Evolutionary conservation across 805 yeast genomes (phyloP).

Genomic region (Saturnispora besseyi): DNA sequence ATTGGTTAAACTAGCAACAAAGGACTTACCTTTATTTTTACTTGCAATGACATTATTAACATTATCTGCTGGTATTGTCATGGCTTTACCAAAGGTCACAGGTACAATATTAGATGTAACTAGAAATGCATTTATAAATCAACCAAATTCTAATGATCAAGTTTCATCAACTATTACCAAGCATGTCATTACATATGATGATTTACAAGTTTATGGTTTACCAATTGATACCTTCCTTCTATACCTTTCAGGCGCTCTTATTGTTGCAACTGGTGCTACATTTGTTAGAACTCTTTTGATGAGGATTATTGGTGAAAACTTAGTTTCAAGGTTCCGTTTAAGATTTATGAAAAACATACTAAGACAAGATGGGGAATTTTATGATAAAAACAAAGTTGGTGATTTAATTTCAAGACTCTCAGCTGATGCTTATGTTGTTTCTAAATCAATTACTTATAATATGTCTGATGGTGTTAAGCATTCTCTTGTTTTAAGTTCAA

Average conservation of each 20-base stretch:
- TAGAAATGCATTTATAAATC: conserved; percentile 15
- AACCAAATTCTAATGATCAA: neutral
- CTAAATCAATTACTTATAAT: conserved; percentile 80
- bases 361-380: conserved; percentile 81
- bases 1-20: conserved; percentile 34
- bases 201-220: conserved; percentile 43
- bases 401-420: conserved; percentile 83
- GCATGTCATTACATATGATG: conserved; percentile 21
- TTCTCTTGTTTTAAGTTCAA: conserved; percentile 68
- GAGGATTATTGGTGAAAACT: conserved; percentile 74
- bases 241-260: conserved; percentile 52
- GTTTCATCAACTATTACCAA: neutral
- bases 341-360: conserved; percentile 68
- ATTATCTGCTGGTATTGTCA: conserved; percentile 40
- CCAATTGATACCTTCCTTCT: conserved; percentile 51
- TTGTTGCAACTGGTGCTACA: conserved; percentile 69
- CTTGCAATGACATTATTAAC: conserved; percentile 37
- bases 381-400: conserved; percentile 86
- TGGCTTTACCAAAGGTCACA: conserved; percentile 48
- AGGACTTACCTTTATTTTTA: conserved; percentile 36
- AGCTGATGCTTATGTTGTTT: conserved; percentile 82
- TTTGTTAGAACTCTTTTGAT: conserved; percentile 69
- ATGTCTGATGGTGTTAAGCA: conserved; percentile 87
- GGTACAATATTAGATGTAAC: conserved; percentile 46
- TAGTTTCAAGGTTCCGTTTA: conserved; percentile 78